Evolutionary conservation across 2,329 filamentous ascomycete genomes (phyloP).

Genomic region (Stachybotrys chlorohalonatus): DNA sequence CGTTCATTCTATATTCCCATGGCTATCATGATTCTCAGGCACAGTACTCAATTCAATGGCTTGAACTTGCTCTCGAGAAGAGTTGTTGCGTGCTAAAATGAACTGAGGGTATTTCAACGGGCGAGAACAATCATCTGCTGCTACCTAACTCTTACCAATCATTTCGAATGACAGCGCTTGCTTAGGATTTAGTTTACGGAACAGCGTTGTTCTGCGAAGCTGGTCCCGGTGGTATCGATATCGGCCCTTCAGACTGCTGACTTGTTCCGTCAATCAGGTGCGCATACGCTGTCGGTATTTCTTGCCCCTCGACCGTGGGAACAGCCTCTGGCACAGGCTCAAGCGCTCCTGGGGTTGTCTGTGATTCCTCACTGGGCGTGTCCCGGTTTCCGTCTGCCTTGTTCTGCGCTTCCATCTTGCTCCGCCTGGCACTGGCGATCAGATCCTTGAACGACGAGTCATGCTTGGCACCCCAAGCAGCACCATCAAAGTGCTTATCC

Average conservation of each 20-base stretch:
- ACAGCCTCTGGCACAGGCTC: neutral
- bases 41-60: no score
- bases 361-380: neutral
- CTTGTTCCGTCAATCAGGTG: neutral
- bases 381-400: slow-evolving; percentile 4
- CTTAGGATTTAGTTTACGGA: no score
- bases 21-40: no score
- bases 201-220: neutral
- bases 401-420: slow-evolving; percentile 31
- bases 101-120: no score
- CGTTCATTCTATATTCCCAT: no score
- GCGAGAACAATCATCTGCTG: neutral
- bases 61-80: no score
- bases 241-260: neutral
- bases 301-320: neutral
- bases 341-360: neutral
- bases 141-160: neutral
- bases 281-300: neutral
- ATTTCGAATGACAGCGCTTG: no score
- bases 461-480: slow-evolving; percentile 66
- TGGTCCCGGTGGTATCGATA: neutral
- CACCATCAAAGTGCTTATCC: slow-evolving; percentile 81
- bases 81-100: no score
- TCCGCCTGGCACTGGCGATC: slow-evolving; percentile 64
- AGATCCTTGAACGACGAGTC: slow-evolving; percentile 68